Evolutionary conservation across 2,329 filamentous ascomycete species (phyloP).

Genomic region (Leptographium flavum): DNA sequence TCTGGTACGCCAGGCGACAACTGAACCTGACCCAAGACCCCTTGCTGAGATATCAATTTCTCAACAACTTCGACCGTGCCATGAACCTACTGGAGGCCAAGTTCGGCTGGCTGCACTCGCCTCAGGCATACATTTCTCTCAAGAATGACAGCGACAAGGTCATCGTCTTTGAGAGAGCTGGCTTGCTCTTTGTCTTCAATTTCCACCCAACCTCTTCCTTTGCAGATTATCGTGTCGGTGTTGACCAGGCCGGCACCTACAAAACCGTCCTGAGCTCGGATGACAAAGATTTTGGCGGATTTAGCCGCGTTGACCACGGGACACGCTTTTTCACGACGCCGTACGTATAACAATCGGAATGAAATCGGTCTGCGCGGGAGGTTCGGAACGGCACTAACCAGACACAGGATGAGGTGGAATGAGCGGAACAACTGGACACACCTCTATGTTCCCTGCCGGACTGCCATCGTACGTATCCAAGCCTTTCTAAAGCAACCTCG

Average conservation of each 20-base stretch:
- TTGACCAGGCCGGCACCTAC: slow-evolving; percentile 77
- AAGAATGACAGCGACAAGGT: slow-evolving; percentile 94
- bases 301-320: slow-evolving; percentile 60
- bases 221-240: slow-evolving; percentile 81
- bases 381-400: slow-evolving; percentile 2
- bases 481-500: background rate
- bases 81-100: slow-evolving; percentile 84
- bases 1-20: slow-evolving; percentile 87
- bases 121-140: slow-evolving; percentile 82
- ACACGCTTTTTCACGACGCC: slow-evolving; percentile 87
- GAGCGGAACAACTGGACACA: slow-evolving; percentile 79
- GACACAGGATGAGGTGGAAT: slow-evolving; percentile 61
- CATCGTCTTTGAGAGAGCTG: slow-evolving; percentile 85
- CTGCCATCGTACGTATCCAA: slow-evolving; percentile 60
- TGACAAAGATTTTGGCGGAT: slow-evolving; percentile 61
- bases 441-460: slow-evolving; percentile 75
- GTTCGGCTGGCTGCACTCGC: slow-evolving; percentile 77
- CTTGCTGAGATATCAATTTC: slow-evolving; percentile 74
- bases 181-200: slow-evolving; percentile 89
- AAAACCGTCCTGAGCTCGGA: slow-evolving; percentile 76
- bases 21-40: slow-evolving; percentile 82
- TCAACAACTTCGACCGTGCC: slow-evolving; percentile 83
- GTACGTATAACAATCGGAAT: slow-evolving; percentile 3
- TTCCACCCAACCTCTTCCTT: slow-evolving; percentile 79
- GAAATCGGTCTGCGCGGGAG: background rate